Evolutionary conservation across 192 early-diverging fungal genomes (phyloP), one percentile per base, ranked within the genome.

Genomic region (Backusella morwellensis): DNA sequence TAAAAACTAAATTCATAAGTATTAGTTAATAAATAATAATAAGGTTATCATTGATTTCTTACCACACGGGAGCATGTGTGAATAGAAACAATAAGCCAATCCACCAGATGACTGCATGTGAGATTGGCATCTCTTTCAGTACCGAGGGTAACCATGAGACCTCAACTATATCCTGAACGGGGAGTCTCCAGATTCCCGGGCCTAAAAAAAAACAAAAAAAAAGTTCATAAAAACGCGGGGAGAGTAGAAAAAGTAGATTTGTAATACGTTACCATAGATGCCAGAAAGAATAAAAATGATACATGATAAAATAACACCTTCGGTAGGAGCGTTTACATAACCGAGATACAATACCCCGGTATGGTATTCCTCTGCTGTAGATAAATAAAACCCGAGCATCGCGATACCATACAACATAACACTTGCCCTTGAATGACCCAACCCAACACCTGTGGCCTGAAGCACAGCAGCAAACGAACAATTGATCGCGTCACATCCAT

Each of bases 331-430:
- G 74, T 89, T 93, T 80, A 93, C 89, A 75, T 93, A 91, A 19
- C 92, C 89, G 68, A 97, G 82, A 80, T 94, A 96, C 41, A 97
- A 85, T 0, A 91, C 87, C 21, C 93, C 93, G 6, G 96, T 97
- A 77, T 96, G 93, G 81, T 97, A 96, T 80, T 95, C 95, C 85
- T 97, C 96, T 90, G 91, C 94, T 34, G 96, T 96, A 68, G 92
- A 91, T 77, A 95, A 85, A 83, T 95, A 97, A 79, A 97, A 97
- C 12, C 80, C 80, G 17, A 81, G 26, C 56, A 74, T 77, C 35
- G 75, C 80, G 35, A 81, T 67, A 38, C n/a, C 68, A 71, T 78
- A 81, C 26, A 81, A 71, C 15, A 78, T 59, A 0, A 77, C 75
- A 69, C 72, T 66, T 35, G 75, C 35, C 38, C 44, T 40, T n/a